Conservation (phyloP, 352 stramenopile species). For the Phytophthora aleatoria region DNA sequence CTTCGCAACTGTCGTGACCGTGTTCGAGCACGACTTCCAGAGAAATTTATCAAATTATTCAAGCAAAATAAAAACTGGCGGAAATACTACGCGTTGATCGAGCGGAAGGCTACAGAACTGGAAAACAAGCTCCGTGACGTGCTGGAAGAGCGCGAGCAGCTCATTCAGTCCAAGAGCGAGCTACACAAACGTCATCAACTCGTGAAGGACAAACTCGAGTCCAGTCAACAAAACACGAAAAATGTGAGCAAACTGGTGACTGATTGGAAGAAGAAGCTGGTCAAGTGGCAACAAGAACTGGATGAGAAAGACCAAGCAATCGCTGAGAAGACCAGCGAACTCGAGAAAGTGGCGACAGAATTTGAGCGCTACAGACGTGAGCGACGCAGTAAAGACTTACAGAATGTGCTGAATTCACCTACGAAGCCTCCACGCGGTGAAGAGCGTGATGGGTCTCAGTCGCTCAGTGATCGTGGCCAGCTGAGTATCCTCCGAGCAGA, state of each 20-base stretch:
- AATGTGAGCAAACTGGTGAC: constrained; percentile 42
- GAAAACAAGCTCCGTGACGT: constrained; percentile 43
- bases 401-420: constrained; percentile 32
- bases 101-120: constrained; percentile 41
- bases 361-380: constrained; percentile 40
- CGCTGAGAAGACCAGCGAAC: constrained; percentile 33
- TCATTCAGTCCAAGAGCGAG: constrained; percentile 34
- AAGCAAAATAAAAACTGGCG: constrained; percentile 80
- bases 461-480: constrained; percentile 27
- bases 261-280: constrained; percentile 62
- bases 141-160: constrained; percentile 37
- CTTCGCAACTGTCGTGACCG: constrained; percentile 59
- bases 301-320: constrained; percentile 50
- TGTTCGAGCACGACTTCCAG: constrained; percentile 44
- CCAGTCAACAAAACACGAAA: constrained; percentile 30
- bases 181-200: constrained; percentile 27
- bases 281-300: constrained; percentile 51
- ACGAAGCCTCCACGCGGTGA: background rate
- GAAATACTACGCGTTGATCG: constrained; percentile 70
- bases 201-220: constrained; percentile 31
- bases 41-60: constrained; percentile 65
- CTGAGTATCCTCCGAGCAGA: constrained; percentile 54
- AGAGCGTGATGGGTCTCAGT: constrained; percentile 7
- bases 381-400: constrained; percentile 41
- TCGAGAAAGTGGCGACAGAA: constrained; percentile 31